These are phyloP conservation scores for Coniochaeta pulveracea DNA, from an alignment of 2,329 filamentous ascomycete genomes.

Conservation along the genomic window DNA sequence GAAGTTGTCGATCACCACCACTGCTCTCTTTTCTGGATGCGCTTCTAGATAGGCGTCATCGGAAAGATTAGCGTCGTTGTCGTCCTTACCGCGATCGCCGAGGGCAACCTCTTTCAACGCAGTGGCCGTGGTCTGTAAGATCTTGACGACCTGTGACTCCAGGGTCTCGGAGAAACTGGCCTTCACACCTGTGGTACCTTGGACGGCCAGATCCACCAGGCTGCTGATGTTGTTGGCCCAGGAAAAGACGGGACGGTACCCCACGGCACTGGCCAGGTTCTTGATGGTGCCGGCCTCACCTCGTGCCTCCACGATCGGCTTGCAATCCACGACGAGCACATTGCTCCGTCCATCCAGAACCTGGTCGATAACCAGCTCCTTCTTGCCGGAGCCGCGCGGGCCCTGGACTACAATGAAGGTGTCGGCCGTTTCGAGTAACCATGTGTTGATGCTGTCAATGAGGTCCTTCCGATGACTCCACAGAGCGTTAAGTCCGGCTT, in stretches of 20 bases:
- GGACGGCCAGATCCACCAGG: conserved; percentile 82
- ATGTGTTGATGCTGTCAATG: conserved; percentile 72
- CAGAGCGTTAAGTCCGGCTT: conserved; percentile 64
- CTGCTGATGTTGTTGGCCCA: conserved; percentile 95
- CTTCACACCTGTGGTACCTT: conserved; percentile 89
- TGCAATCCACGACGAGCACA: conserved; percentile 83
- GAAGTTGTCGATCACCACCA: conserved; percentile 89
- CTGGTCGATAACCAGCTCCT: conserved; percentile 76
- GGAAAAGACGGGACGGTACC: conserved; percentile 86
- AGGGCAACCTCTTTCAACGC: conserved; percentile 73
- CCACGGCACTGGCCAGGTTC: conserved; percentile 70
- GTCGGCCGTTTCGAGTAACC: conserved; percentile 78
- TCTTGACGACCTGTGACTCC: conserved; percentile 81
- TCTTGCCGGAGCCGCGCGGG: conserved; percentile 82
- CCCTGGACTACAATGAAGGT: conserved; percentile 94
- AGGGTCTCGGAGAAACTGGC: conserved; percentile 89
- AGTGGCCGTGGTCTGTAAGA: conserved; percentile 70
- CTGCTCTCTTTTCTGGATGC: conserved; percentile 71
- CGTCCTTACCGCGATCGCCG: conserved; percentile 55
- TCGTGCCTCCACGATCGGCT: conserved; percentile 79
- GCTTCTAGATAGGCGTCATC: conserved; percentile 86
- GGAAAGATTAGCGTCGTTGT: conserved; percentile 59
- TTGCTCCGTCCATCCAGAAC: conserved; percentile 65
- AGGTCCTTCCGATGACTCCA: conserved; percentile 79
- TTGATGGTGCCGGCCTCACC: conserved; percentile 81